phyloP scores from a whole-genome alignment of 208 protist genomes.

The Willaertia magna region DNA sequence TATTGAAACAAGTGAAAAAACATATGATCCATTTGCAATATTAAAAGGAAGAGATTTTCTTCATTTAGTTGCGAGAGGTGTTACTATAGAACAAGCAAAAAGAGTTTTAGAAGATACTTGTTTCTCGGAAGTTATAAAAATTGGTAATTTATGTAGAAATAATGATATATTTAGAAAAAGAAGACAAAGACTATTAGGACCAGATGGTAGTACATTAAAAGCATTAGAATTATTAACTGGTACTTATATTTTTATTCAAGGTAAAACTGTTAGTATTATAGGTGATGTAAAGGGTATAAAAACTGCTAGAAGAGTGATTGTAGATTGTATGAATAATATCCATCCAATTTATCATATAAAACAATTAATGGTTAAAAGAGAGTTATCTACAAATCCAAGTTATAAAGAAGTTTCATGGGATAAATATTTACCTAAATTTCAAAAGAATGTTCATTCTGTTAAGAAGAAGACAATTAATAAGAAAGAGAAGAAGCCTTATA shows the following conservation, averaged over 20 bases:
- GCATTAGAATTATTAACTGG: conserved; percentile 93
- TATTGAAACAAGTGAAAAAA: conserved; percentile 90
- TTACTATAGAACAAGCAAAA: conserved; percentile 85
- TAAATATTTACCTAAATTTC: conserved; percentile 94
- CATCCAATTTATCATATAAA: conserved; percentile 99
- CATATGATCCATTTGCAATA: conserved; percentile 96
- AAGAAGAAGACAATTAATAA: conserved; percentile 26
- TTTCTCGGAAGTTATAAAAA: conserved; percentile 96
- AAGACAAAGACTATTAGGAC: conserved; percentile 94
- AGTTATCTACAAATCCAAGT: conserved; percentile 87
- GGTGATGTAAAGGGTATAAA: conserved; percentile 58
- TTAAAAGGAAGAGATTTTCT: conserved; percentile 95
- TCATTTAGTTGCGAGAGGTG: conserved; percentile 87
- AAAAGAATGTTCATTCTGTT: conserved; percentile 35
- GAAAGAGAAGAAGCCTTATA: conserved; percentile 50
- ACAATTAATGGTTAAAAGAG: conserved; percentile 96
- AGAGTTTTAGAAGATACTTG: conserved; percentile 93
- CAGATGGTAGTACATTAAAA: conserved; percentile 92
- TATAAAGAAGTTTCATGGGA: conserved; percentile 94
- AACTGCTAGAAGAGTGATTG: conserved; percentile 87
- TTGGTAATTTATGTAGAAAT: conserved; percentile 79
- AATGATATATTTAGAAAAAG: conserved; percentile 96
- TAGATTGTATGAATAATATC: conserved; percentile 99
- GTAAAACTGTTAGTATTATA: conserved; percentile 89
- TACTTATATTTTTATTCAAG: conserved; percentile 98